Conservation (phyloP, 148 eudicot species). For the Dysphania ambrosioides region DNA sequence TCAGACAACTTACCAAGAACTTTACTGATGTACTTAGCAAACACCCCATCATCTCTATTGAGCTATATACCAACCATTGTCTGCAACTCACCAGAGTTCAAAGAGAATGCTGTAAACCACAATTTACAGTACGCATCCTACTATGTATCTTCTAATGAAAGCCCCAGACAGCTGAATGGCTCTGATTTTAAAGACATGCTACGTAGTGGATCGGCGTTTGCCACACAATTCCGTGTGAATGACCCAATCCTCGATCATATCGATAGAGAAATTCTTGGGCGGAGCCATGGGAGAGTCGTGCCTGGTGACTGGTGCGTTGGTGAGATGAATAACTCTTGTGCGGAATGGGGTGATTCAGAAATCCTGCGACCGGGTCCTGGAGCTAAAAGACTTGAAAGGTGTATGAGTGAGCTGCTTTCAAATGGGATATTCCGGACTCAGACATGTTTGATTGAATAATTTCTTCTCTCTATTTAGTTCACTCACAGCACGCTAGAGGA, state of each 20-base stretch:
- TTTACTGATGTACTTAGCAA: constrained; percentile 79
- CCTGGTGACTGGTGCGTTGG: constrained; percentile 99
- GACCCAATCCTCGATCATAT: constrained; percentile 75
- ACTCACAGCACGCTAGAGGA: too few relatives aligned
- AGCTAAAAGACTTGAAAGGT: constrained; percentile 62
- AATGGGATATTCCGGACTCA: constrained; percentile 43
- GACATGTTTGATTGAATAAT: constrained; percentile 55
- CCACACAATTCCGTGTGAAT: constrained; percentile 50
- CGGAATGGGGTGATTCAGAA: constrained; percentile 78
- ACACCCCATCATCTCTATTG: constrained; percentile 56
- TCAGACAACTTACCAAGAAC: constrained; percentile 80
- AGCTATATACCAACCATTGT: constrained; percentile 79
- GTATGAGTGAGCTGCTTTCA: constrained; percentile 44
- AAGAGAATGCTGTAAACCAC: constrained; percentile 60
- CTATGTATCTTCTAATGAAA: constrained; percentile 31
- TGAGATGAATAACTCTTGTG: constrained; percentile 46
- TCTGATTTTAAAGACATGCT: constrained; percentile 44
- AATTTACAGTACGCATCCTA: constrained; percentile 53
- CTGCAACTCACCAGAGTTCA: constrained; percentile 71
- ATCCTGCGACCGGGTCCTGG: constrained; percentile 83
- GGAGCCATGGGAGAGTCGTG: constrained; percentile 52
- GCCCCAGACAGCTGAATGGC: constrained; percentile 45
- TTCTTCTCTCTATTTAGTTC: background rate
- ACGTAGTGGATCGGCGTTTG: constrained; percentile 71
- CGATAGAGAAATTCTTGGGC: constrained; percentile 57